phyloP scores from a whole-genome alignment of 257 asterid species.

The Capsicum pubescens region DNA sequence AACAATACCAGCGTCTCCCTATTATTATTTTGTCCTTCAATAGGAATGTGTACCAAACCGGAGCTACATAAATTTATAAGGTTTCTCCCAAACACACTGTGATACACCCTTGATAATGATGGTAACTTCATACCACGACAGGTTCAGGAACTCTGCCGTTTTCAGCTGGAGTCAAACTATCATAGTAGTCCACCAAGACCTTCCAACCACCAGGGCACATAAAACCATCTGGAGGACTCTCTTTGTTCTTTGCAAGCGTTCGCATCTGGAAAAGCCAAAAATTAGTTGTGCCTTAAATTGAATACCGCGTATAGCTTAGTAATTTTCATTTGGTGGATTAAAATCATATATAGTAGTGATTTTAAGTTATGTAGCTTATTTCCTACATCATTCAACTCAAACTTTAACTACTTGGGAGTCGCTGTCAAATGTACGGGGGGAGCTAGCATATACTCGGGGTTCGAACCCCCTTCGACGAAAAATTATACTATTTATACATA shows the following conservation, averaged over 20 bases:
- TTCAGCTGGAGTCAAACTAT: conserved; percentile 61
- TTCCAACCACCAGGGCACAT: conserved; percentile 99
- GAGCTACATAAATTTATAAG: not conserved
- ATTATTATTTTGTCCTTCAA: conserved; percentile 23
- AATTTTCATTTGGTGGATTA: not conserved
- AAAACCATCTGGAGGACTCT: conserved; percentile 93
- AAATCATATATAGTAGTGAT: not conserved
- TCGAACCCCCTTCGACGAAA: no score
- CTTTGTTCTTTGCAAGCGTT: conserved; percentile 78
- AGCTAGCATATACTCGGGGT: no score
- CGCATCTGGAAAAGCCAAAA: conserved; percentile 68
- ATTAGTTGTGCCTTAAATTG: not conserved
- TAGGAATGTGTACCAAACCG: not conserved
- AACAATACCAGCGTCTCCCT: conserved; percentile 14
- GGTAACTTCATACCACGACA: conserved; percentile 54
- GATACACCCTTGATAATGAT: conserved; percentile 11
- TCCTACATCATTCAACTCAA: not conserved
- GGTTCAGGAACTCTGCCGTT: conserved; percentile 61
- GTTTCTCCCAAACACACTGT: conserved; percentile 26
- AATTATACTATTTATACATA: no score
- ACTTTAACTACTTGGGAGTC: not conserved
- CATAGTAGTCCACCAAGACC: conserved; percentile 90
- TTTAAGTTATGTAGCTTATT: not conserved
- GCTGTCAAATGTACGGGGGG: not conserved
- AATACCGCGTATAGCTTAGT: not conserved